Conservation (phyloP, 2,329 filamentous ascomycete genomes). For the Teratosphaeria epicoccoides region DNA sequence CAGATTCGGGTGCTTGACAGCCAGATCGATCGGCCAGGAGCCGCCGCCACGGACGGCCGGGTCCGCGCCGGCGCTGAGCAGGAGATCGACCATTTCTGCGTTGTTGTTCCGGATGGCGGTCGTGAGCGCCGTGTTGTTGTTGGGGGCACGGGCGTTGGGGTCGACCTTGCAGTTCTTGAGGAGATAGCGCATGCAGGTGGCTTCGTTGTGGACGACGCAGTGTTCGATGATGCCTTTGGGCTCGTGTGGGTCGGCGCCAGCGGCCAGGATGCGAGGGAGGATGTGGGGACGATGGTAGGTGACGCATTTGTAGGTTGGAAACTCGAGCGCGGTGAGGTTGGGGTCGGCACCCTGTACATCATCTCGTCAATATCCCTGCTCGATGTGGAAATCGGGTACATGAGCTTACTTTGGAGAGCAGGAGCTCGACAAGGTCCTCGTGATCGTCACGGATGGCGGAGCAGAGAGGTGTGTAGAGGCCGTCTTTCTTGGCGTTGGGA, state of each 20-base stretch:
- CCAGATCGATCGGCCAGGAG: conserved; percentile 62
- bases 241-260: conserved; percentile 48
- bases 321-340: conserved; percentile 50
- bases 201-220: conserved; percentile 52
- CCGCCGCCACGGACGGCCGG: conserved; percentile 56
- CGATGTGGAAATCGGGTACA: not conserved
- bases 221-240: conserved; percentile 58
- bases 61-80: conserved; percentile 50
- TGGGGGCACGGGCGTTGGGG: conserved; percentile 48
- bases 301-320: conserved; percentile 57
- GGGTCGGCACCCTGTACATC: conserved; percentile 29
- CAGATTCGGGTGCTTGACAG: conserved; percentile 50
- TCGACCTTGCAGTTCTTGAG: conserved; percentile 49
- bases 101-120: conserved; percentile 54
- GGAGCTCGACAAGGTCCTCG: conserved; percentile 49
- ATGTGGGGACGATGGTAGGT: conserved; percentile 54
- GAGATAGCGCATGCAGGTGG: conserved; percentile 50
- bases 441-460: conserved; percentile 58
- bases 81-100: conserved; percentile 48
- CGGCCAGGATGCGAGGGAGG: conserved; percentile 48
- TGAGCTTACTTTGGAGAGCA: conserved; percentile 30
- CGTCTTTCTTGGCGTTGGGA: conserved; percentile 54
- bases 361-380: no score
- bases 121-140: conserved; percentile 52
- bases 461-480: conserved; percentile 57